Evolutionary conservation across 2,329 filamentous ascomycete genomes (phyloP).

Genomic region (Paecilomyces fulvus): DNA sequence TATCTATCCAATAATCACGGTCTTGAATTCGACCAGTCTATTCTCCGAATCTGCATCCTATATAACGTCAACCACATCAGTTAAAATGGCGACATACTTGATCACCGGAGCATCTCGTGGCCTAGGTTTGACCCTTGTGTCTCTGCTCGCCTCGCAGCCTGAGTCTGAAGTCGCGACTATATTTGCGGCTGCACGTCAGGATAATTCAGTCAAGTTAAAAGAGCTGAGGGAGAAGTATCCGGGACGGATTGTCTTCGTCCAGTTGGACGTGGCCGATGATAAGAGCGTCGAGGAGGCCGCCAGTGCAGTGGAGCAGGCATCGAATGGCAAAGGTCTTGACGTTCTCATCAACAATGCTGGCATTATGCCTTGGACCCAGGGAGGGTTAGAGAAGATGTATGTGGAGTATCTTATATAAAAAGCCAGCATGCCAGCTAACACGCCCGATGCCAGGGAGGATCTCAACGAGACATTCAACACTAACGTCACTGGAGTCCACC

Average conservation of each 20-base stretch:
- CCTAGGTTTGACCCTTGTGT: conserved; percentile 23
- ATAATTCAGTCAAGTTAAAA: conserved; percentile 16
- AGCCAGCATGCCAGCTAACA: neutral
- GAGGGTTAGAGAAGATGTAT: conserved; percentile 14
- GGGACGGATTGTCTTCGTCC: conserved; percentile 25
- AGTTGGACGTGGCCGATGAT: conserved; percentile 29
- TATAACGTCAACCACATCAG: neutral
- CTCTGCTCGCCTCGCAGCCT: conserved; percentile 19
- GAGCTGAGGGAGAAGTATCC: conserved; percentile 21
- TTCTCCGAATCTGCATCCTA: neutral
- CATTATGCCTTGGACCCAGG: conserved; percentile 8
- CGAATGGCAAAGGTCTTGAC: conserved; percentile 29
- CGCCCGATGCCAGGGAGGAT: conserved; percentile 19
- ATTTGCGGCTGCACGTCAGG: conserved; percentile 31
- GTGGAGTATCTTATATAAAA: neutral
- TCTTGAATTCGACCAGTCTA: neutral
- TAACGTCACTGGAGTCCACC: conserved; percentile 36
- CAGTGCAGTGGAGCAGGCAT: conserved; percentile 19
- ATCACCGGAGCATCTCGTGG: conserved; percentile 28
- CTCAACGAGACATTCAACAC: conserved; percentile 31
- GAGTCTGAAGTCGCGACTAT: conserved; percentile 25
- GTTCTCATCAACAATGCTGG: conserved; percentile 25
- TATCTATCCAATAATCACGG: neutral
- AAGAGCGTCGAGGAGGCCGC: conserved; percentile 27
- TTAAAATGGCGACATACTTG: conserved; percentile 25